phyloP scores from a whole-genome alignment of 2,329 filamentous ascomycete species.

The Fusarium sp. region DNA sequence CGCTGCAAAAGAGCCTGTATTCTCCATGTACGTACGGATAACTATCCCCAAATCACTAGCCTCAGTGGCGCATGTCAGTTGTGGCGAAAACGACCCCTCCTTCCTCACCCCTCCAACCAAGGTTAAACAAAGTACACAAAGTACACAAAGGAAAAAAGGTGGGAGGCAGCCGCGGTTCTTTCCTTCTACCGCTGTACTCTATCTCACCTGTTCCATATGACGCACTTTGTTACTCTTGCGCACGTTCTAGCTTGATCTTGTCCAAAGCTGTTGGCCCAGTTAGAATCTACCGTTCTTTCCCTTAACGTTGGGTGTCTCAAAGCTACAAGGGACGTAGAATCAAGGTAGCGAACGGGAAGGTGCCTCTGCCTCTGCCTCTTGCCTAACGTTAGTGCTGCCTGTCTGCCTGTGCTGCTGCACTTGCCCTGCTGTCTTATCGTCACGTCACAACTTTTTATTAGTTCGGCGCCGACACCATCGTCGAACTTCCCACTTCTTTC shows the following conservation, averaged over 20 bases:
- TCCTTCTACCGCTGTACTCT: not conserved
- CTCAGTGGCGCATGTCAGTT: slow-evolving; percentile 33
- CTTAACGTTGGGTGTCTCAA: slow-evolving; percentile 4
- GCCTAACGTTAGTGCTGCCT: not conserved
- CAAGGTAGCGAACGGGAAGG: slow-evolving; percentile 21
- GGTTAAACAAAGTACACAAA: slow-evolving; percentile 33
- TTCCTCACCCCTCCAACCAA: slow-evolving; percentile 47
- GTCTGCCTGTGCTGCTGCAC: slow-evolving; percentile 22
- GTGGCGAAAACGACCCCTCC: slow-evolving; percentile 45
- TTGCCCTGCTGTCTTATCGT: slow-evolving; percentile 34
- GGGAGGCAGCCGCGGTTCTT: slow-evolving; percentile 29
- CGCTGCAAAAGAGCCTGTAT: too few species aligned
- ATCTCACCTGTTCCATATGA: slow-evolving; percentile 47
- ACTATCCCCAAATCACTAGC: not conserved
- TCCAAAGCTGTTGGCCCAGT: slow-evolving; percentile 16
- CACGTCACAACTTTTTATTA: slow-evolving; percentile 37
- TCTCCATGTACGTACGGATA: too few species aligned
- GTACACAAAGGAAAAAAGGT: slow-evolving; percentile 43
- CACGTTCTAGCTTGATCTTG: slow-evolving; percentile 26
- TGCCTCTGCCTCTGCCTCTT: slow-evolving; percentile 5
- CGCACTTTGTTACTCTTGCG: slow-evolving; percentile 36
- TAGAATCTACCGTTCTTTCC: slow-evolving; percentile 7
- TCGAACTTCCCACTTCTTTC: slow-evolving; percentile 20
- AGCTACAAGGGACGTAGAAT: slow-evolving; percentile 2
- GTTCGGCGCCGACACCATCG: slow-evolving; percentile 35